Base-by-base conservation (phyloP, 129 eudicot species). In the Lonicera japonica region DNA sequence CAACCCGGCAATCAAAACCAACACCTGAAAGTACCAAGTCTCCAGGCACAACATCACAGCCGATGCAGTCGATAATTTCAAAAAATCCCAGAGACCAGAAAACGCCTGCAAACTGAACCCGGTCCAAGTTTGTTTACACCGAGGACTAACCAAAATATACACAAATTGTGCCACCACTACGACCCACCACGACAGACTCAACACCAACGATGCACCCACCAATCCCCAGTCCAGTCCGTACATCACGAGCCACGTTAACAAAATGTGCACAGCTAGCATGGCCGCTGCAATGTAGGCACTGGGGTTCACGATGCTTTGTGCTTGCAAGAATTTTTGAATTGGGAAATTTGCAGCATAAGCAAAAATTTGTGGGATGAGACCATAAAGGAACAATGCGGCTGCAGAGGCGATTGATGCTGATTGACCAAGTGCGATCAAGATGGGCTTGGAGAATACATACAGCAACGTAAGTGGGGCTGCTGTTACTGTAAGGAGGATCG, bases 341-440 rank as follows among this genome's bases (percentile, higher is more conserved):
- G 83, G 83, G 52, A 81, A 81, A 65, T 81, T 77, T 41, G 73
- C 66, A 0, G 83, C 87, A 10, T 81, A 81, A 0, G 87, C 80
- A 4, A 81, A 81, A n/a, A 77, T 81, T 1, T 81, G 87, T 5
- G 87, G 87, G 58, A 81, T 81, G 58, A 81, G 80, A 19, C 83
- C 87, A 53, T 56, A 81, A 16, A 81, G 66, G 66, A 81, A 81
- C 12, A 81, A 48, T n/a, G 87, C 63, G 14, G 87, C 83, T 0
- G 83, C 77, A 0, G 70, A 21, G 21, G 87, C 71, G 47, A 81
- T 81, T 0, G 64, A 55, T 0, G 41, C 29, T 0, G 80, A 70
- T 66, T 81, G 77, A 56, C 87, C 87, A 12, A 81, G 73, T 9
- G 77, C 21, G 72, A 77, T 24, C 43, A 81, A 56, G 34, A 77